These are phyloP conservation scores for Plectranthus barbatus DNA, from an alignment of 257 asterid species.

Conservation along the genomic window DNA sequence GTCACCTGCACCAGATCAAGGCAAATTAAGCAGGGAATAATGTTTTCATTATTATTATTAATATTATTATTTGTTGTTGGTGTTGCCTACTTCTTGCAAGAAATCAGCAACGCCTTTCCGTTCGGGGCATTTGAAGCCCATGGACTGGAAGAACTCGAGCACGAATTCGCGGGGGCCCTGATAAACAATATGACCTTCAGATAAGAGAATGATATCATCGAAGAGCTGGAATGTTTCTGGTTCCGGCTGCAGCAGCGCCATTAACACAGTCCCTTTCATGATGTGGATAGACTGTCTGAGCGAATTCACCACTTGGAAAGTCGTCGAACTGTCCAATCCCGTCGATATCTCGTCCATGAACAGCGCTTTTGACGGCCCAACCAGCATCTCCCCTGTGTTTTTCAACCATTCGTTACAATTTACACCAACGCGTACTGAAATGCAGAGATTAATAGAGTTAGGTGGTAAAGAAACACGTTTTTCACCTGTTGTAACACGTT, in stretches of 20 bases:
- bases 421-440: no score
- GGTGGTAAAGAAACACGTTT: no score
- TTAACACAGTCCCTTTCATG: slow-evolving; percentile 34
- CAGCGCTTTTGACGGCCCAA: slow-evolving; percentile 45
- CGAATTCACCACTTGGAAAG: slow-evolving; percentile 41
- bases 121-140: slow-evolving; percentile 50
- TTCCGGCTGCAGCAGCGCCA: slow-evolving; percentile 52
- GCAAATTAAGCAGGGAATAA: neutral
- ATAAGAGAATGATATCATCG: slow-evolving; percentile 39
- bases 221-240: slow-evolving; percentile 44
- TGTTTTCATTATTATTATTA: no score
- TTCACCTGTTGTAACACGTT: slow-evolving; percentile 42
- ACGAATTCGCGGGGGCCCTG: slow-evolving; percentile 43
- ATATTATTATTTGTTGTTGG: no score
- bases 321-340: slow-evolving; percentile 52
- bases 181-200: slow-evolving; percentile 36
- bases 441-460: no score
- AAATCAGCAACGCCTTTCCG: slow-evolving; percentile 62
- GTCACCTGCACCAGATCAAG: slow-evolving; percentile 29
- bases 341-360: slow-evolving; percentile 62
- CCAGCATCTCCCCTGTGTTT: slow-evolving; percentile 45
- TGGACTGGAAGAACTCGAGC: slow-evolving; percentile 34
- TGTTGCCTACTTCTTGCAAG: slow-evolving; percentile 42
- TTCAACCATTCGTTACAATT: neutral
- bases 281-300: slow-evolving; percentile 35